phyloP scores from a whole-genome alignment of 2,329 filamentous ascomycete species.

The Colletotrichum costaricense region DNA sequence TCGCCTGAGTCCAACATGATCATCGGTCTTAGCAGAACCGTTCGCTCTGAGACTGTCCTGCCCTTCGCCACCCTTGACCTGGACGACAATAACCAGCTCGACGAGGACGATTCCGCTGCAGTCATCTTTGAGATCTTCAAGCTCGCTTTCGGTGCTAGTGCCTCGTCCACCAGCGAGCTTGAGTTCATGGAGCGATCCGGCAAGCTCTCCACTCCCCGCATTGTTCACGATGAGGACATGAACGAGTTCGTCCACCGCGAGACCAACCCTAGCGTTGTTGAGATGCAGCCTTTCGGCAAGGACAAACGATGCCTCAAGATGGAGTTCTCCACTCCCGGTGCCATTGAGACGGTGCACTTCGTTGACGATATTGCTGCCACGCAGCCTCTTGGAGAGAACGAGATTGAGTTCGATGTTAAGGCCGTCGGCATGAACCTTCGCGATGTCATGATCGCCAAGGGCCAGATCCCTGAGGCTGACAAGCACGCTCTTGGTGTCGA shows the following conservation, averaged over 20 bases:
- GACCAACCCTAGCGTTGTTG: conserved; percentile 50
- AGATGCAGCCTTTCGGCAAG: conserved; percentile 53
- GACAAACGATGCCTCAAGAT: conserved; percentile 47
- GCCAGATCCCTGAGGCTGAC: conserved; percentile 47
- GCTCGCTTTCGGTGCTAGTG: conserved; percentile 47
- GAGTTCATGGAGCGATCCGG: conserved; percentile 55
- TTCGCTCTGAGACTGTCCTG: conserved; percentile 59
- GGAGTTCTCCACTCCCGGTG: conserved; percentile 51
- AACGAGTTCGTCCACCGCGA: conserved; percentile 56
- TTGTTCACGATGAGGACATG: conserved; percentile 53
- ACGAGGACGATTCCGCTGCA: conserved; percentile 42
- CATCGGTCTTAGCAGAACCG: conserved; percentile 55
- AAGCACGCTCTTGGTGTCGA: conserved; percentile 43
- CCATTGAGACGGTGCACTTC: conserved; percentile 53
- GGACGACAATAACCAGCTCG: conserved; percentile 48
- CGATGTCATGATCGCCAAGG: conserved; percentile 58
- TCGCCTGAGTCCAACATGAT: conserved; percentile 57
- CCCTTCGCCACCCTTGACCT: conserved; percentile 58
- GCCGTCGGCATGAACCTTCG: conserved; percentile 58
- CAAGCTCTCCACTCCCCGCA: conserved; percentile 51
- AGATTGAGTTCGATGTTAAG: conserved; percentile 56
- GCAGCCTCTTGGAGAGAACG: conserved; percentile 44
- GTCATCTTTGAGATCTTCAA: conserved; percentile 51
- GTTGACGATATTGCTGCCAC: conserved; percentile 46
- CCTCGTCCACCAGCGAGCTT: conserved; percentile 49